Evolutionary conservation across 176 grass and related monocot species (phyloP).

Genomic region (Oropetium thomaeum): DNA sequence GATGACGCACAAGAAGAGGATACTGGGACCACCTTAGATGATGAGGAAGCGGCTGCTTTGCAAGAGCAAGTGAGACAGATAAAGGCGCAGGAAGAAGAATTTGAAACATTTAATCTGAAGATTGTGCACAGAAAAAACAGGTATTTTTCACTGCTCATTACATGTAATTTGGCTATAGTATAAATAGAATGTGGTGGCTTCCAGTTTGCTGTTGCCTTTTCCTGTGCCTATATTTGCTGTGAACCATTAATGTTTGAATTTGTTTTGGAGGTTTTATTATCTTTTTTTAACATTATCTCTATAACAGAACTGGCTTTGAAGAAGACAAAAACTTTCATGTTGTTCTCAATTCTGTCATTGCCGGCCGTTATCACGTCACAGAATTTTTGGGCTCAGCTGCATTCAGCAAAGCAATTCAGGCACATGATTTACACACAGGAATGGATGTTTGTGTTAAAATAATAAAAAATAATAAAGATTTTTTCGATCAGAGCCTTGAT

Average conservation of each 20-base stretch:
- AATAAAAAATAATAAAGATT: slow-evolving; percentile 99
- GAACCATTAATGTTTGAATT: background rate
- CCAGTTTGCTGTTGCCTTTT: slow-evolving; percentile 17
- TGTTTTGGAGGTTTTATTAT: background rate
- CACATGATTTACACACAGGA: slow-evolving; percentile 97
- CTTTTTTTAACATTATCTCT: slow-evolving; percentile 31
- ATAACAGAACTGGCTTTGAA: slow-evolving; percentile 96
- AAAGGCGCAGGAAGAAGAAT: slow-evolving; percentile 94
- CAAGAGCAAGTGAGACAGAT: slow-evolving; percentile 99
- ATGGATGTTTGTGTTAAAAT: slow-evolving; percentile 99
- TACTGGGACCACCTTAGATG: slow-evolving; percentile 66
- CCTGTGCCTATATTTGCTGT: background rate
- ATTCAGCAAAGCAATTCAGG: slow-evolving; percentile 99
- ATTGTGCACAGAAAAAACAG: slow-evolving; percentile 99
- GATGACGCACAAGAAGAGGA: slow-evolving; percentile 81
- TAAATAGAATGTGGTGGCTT: background rate
- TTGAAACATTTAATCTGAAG: slow-evolving; percentile 97
- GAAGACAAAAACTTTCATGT: slow-evolving; percentile 99
- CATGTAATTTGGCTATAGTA: slow-evolving; percentile 3
- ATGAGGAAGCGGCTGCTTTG: slow-evolving; percentile 91
- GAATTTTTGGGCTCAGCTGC: slow-evolving; percentile 98
- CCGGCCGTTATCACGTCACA: slow-evolving; percentile 96
- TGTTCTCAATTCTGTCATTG: slow-evolving; percentile 92
- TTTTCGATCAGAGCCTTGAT: slow-evolving; percentile 98
- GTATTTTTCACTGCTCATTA: slow-evolving; percentile 34